phyloP scores from a whole-genome alignment of 2,329 filamentous ascomycete species.

The Colletotrichum caudatum region DNA sequence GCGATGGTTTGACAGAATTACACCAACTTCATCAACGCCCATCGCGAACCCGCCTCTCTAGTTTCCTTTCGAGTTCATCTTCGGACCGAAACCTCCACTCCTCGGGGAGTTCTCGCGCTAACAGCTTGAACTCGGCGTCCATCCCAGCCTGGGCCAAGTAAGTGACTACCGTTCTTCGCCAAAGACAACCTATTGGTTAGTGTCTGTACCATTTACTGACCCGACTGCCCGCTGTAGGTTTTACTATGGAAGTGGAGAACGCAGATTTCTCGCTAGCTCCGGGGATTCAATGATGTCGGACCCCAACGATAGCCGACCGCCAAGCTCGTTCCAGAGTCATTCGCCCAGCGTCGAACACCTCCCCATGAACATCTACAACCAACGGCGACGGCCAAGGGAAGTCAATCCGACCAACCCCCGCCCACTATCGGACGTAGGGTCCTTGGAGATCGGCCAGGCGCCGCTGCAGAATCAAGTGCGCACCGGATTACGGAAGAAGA shows the following conservation, averaged over 20 bases:
- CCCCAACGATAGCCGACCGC: slow-evolving; percentile 60
- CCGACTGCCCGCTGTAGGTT: slow-evolving; percentile 57
- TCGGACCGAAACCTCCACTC: slow-evolving; percentile 67
- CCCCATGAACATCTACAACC: slow-evolving; percentile 59
- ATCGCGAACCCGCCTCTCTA: slow-evolving; percentile 66
- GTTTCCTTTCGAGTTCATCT: slow-evolving; percentile 61
- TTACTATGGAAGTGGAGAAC: slow-evolving; percentile 78
- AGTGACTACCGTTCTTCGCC: slow-evolving; percentile 31
- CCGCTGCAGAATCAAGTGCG: slow-evolving; percentile 45
- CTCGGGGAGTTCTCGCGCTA: slow-evolving; percentile 60
- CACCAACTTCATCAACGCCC: slow-evolving; percentile 64
- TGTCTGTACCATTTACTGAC: slow-evolving; percentile 13
- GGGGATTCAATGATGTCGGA: slow-evolving; percentile 62
- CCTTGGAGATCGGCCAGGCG: slow-evolving; percentile 59
- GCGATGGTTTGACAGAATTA: slow-evolving; percentile 72
- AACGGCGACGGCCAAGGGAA: slow-evolving; percentile 59
- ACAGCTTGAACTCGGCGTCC: slow-evolving; percentile 58
- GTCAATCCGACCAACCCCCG: slow-evolving; percentile 45
- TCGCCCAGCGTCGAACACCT: slow-evolving; percentile 65
- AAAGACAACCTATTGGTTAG: not conserved
- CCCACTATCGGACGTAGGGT: slow-evolving; percentile 49
- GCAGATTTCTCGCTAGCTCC: slow-evolving; percentile 62
- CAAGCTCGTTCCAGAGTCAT: slow-evolving; percentile 59
- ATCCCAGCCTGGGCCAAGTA: slow-evolving; percentile 69
- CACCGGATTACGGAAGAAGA: slow-evolving; percentile 58